These are phyloP conservation scores for Vaccinium myrtillus DNA, from an alignment of 148 eudicot species.

Conservation along the genomic window DNA sequence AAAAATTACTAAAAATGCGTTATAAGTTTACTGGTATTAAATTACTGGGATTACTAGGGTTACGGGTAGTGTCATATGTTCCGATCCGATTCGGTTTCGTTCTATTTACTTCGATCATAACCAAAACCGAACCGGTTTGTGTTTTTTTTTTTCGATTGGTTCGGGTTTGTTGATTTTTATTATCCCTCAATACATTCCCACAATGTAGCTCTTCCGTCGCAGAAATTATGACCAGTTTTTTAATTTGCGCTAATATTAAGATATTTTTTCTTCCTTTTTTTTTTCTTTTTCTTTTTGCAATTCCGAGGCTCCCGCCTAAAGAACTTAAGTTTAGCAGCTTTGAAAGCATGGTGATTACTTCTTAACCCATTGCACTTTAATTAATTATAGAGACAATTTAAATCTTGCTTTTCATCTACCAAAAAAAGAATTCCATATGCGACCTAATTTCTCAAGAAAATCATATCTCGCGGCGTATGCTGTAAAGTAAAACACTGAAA, in stretches of 20 bases:
- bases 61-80: too few species aligned
- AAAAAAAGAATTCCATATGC: background rate
- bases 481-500: background rate
- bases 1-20: too few species aligned
- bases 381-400: background rate
- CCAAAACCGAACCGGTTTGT: too few species aligned
- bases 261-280: background rate
- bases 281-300: background rate
- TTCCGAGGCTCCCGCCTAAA: background rate
- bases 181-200: too few species aligned
- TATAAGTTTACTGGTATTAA: too few species aligned
- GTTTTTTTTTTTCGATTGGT: too few species aligned
- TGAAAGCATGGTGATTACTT: conserved; percentile 13
- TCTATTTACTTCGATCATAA: too few species aligned
- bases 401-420: background rate
- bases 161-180: too few species aligned
- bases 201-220: too few species aligned
- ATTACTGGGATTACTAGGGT: too few species aligned
- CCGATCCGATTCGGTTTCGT: too few species aligned
- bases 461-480: background rate
- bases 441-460: background rate
- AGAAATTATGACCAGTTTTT: background rate
- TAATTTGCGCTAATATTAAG: background rate
- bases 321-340: conserved; percentile 3
- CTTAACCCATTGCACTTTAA: background rate